Conservation (phyloP, 208 protist genomes). For the Leishmania martiniquensis region DNA sequence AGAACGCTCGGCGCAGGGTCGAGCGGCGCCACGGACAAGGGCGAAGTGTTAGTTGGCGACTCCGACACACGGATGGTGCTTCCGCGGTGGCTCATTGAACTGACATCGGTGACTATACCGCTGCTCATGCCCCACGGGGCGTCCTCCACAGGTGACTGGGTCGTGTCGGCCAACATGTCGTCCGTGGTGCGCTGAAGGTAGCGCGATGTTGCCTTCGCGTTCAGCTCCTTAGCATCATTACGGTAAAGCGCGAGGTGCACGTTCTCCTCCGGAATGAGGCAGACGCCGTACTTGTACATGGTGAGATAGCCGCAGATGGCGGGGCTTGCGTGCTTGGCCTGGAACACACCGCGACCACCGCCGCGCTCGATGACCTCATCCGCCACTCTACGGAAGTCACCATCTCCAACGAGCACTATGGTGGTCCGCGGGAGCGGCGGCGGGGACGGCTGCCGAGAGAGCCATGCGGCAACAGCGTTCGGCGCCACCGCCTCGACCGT, state of each 20-base stretch:
- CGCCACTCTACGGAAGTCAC: slow-evolving; percentile 35
- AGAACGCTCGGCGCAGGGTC: background rate
- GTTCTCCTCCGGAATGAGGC: slow-evolving; percentile 69
- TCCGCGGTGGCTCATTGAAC: background rate
- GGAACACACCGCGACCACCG: slow-evolving; percentile 13
- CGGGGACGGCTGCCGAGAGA: slow-evolving; percentile 10
- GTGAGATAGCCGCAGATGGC: slow-evolving; percentile 29
- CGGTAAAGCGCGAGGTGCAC: slow-evolving; percentile 64
- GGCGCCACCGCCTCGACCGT: slow-evolving; percentile 24
- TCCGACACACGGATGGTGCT: slow-evolving; percentile 9
- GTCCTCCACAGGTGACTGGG: background rate
- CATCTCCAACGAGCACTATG: slow-evolving; percentile 35
- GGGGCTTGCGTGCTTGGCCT: slow-evolving; percentile 4
- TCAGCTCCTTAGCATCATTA: slow-evolving; percentile 55
- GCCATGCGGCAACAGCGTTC: slow-evolving; percentile 19
- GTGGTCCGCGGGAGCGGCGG: slow-evolving; percentile 20
- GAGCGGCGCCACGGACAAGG: background rate
- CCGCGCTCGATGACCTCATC: slow-evolving; percentile 35
- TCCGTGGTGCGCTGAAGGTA: slow-evolving; percentile 44
- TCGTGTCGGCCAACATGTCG: slow-evolving; percentile 16
- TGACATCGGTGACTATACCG: background rate
- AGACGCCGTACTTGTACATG: slow-evolving; percentile 51
- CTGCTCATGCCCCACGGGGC: background rate
- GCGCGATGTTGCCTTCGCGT: slow-evolving; percentile 35
- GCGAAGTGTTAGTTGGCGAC: slow-evolving; percentile 1